Evolutionary conservation across 2,329 filamentous ascomycete genomes (phyloP), one percentile per base, ranked within the genome.

Genomic region (Fusarium metavorans): DNA sequence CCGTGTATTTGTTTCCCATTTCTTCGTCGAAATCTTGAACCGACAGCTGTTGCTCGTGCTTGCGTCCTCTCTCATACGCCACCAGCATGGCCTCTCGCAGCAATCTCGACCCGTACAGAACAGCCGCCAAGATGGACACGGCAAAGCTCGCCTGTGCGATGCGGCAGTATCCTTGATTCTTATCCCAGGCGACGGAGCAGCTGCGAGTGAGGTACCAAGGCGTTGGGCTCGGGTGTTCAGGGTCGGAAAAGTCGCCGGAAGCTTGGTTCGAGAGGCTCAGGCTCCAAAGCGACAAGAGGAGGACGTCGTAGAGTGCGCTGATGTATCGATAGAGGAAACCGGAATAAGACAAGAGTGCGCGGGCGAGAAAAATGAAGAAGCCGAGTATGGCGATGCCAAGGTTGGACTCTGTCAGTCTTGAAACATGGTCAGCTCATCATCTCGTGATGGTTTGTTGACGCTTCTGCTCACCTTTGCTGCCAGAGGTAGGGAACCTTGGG

Each of bases 341-440:
- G 56, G 80, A 64, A 18, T 69, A 67, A 4, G 70, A 57, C 64
- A 81, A 77, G 45, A 71, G 56, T 20, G 73, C 58, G 23, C 80
- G 79, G 20, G 76, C 73, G 52, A 79, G 41, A 58, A 80, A 70
- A 16, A 82, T 64, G 62, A 79, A 70, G 20, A 79, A 56, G n/a
- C 77, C 74, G 6, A 83, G 75, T n/a, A 81, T 68, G 6, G 81
- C 76, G 16, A 80, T 77, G 56, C 77, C 79, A 10, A 81, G 66
- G 64, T 79, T 81, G 1, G 78, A 81, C 32, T 77, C 78, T 13
- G 75, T 72, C 6, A 80, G 43, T 34, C 81, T 83, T 34, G 6
- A 56, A 1, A 50, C 13, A 23, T 13, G 43, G 39, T 70, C 23
- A 68, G 41, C 18, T 20, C 3, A 5, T 6, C 37, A 10, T 25